Evolutionary conservation across 129 eudicot species (phyloP), one percentile per base, ranked within the genome.

Genomic region (Scalesia atractyloides): DNA sequence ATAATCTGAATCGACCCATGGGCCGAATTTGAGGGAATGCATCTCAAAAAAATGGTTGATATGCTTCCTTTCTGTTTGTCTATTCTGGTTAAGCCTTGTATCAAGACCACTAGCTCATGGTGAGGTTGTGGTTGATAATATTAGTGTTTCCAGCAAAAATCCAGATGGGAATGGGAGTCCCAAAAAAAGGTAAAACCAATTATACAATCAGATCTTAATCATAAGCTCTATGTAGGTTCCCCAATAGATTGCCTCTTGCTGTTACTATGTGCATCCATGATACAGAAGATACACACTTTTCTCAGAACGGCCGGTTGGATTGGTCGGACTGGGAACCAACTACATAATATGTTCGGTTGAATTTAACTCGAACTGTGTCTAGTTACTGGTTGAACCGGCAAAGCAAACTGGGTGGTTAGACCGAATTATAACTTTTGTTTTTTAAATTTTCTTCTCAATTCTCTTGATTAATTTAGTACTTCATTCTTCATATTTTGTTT

Each of bases 51-150:
- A 9, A 6, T 71, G 50, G 8, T 56, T 61, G 64, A 17, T 73
- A 26, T 49, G 50, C 8, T 73, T 22, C 51, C 39, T 16, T 63
- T 73, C 36, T 64, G 69, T 73, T 49, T 73, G 77, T 73, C 77
- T 73, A 34, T 62, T 47, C 9, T 30, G 19, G 41, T 20, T 59
- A 22, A 19, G 66, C 54, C 33, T 60, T 58, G 64, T 53, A 46
- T 72, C 76, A 37, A 24, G 24, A 44, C 57, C 59, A 72, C 76
- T 59, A 20, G 44, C 46, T 59, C 48, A 72, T 15, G 74, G 54
- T 56, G 47, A 54, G 41, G 47, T 75, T 75, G 79, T 75, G 79
- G 48, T 65, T 75, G 26, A 65, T 60, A 60, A 19, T 60, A 71
- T 56, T 39, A 37, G 44, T 47, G 64, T 59, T n/a, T 39, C 34